Evolutionary conservation across 805 yeast species (phyloP).

Genomic region (Barnettozyma sucrosica): DNA sequence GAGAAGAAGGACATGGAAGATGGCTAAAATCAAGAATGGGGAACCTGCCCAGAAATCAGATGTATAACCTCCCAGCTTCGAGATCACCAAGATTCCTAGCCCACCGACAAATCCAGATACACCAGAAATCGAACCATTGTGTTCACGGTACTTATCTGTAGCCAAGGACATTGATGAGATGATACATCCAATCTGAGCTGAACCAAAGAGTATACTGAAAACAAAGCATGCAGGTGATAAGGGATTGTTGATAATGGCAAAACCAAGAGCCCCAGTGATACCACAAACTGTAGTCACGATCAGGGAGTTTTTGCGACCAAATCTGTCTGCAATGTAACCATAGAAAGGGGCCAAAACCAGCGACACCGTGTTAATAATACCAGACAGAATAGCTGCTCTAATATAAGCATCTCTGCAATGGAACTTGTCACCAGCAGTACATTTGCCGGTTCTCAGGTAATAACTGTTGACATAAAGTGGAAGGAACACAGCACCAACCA

Average conservation of each 20-base stretch:
- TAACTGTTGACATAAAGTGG: constrained; percentile 58
- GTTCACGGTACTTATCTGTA: constrained; percentile 37
- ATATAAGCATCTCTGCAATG: constrained; percentile 59
- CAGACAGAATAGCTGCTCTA: constrained; percentile 62
- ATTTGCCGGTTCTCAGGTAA: constrained; percentile 45
- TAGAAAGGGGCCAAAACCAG: constrained; percentile 58
- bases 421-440: constrained; percentile 33
- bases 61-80: constrained; percentile 55
- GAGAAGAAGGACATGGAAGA: constrained; percentile 31
- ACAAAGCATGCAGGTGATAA: constrained; percentile 29
- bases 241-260: constrained; percentile 31
- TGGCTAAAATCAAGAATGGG: constrained; percentile 51
- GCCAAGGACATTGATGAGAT: constrained; percentile 60
- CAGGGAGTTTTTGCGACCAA: constrained; percentile 33
- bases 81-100: constrained; percentile 53
- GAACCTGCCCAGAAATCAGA: constrained; percentile 53
- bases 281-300: constrained; percentile 39
- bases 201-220: constrained; percentile 45
- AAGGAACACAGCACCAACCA: constrained; percentile 51
- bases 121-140: constrained; percentile 65
- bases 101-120: constrained; percentile 66
- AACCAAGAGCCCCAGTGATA: constrained; percentile 35
- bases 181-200: constrained; percentile 56
- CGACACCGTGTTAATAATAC: constrained; percentile 55
- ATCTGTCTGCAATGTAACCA: constrained; percentile 51